Conservation (phyloP, 768 basidiomycete species). For the Exsudoporus frostii region DNA sequence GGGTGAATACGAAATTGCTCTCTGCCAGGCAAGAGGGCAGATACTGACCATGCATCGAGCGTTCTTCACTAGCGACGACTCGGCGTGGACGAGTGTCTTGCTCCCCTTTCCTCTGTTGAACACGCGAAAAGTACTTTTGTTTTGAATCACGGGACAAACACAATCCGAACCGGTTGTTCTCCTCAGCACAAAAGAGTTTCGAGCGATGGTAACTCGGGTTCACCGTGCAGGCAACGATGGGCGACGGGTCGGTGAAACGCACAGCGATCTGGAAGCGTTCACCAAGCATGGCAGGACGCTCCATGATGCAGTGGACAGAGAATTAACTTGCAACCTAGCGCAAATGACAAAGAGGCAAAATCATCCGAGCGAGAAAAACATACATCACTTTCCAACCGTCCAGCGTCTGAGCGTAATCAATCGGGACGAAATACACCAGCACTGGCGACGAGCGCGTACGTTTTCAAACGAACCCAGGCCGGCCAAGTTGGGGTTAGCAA, state of each 20-base stretch:
- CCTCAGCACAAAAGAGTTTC: conserved; percentile 19
- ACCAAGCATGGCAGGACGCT: conserved; percentile 30
- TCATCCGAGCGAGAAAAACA: conserved; percentile 23
- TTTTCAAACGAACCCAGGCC: conserved; percentile 31
- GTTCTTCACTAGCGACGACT: conserved; percentile 17
- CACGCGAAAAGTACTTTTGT: conserved; percentile 18
- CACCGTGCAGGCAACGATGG: conserved; percentile 27
- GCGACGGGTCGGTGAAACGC: conserved; percentile 18
- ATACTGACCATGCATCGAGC: conserved; percentile 27
- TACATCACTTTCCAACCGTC: conserved; percentile 51
- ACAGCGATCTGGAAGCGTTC: conserved; percentile 24
- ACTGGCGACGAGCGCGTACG: conserved; percentile 30
- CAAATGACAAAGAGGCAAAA: not conserved
- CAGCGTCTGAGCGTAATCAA: conserved; percentile 26
- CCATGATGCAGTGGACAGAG: conserved; percentile 31
- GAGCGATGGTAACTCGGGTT: conserved; percentile 34
- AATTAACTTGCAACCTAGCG: conserved; percentile 33
- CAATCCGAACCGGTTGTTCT: conserved; percentile 9
- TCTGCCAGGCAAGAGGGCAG: conserved; percentile 26
- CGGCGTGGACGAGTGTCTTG: conserved; percentile 31
- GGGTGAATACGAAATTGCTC: conserved; percentile 26
- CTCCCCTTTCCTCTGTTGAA: conserved; percentile 32
- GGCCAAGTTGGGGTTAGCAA: conserved; percentile 24
- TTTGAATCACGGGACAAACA: conserved; percentile 2
- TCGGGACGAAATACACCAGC: conserved; percentile 18